Conservation (phyloP, 768 basidiomycete species). For the Auricularia heimuer region DNA sequence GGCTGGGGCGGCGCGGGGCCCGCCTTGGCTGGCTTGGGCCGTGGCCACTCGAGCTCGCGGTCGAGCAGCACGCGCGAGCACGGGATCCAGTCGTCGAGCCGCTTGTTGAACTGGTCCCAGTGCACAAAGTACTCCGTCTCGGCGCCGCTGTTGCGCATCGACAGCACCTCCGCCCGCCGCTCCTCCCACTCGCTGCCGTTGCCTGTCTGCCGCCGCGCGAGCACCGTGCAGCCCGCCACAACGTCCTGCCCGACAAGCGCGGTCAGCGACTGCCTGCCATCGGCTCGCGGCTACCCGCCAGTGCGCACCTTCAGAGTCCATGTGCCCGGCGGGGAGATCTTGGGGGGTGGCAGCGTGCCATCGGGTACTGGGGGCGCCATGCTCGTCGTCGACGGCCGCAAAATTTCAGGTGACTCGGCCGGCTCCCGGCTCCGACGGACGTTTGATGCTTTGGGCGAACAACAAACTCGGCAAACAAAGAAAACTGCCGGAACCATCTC, state of each 20-base stretch:
- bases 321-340: conserved; percentile 62
- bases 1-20: conserved; percentile 52
- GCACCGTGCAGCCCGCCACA: conserved; percentile 91
- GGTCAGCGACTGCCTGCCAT: conserved; percentile 11
- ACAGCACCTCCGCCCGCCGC: conserved; percentile 90
- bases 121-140: conserved; percentile 94
- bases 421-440: no score
- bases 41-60: conserved; percentile 92
- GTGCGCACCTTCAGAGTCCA: conserved; percentile 62
- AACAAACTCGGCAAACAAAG: no score
- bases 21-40: conserved; percentile 60
- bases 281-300: conserved; percentile 13
- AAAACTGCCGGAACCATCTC: no score
- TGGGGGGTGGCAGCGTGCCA: conserved; percentile 39
- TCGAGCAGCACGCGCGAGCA: conserved; percentile 76
- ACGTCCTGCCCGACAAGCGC: conserved; percentile 46
- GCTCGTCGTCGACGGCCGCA: not conserved
- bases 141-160: conserved; percentile 72
- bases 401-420: no score
- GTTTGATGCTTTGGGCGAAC: no score
- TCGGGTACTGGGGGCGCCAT: conserved; percentile 15
- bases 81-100: conserved; percentile 93
- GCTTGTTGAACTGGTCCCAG: conserved; percentile 99
- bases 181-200: conserved; percentile 68
- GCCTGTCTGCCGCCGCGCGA: conserved; percentile 69